Base-by-base conservation (phyloP, 2,329 filamentous ascomycete genomes). In the Colletotrichum destructivum region DNA sequence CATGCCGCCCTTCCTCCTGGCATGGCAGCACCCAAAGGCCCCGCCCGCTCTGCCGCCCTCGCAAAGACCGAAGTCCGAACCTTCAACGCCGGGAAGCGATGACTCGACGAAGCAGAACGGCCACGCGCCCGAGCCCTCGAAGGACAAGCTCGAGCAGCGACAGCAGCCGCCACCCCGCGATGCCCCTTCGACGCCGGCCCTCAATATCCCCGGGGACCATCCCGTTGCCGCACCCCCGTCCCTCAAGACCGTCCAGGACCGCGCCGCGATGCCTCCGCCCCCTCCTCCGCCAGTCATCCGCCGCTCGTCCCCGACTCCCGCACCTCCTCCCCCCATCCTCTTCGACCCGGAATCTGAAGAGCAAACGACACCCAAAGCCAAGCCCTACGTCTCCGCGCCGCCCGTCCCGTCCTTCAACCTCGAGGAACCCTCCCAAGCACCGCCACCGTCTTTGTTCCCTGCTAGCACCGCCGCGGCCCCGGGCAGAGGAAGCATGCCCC, bases 351-450 rank as follows among this genome's bases (percentile, higher is more conserved):
- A 81, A 6, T 80, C 79, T 44, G 80, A 81, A 8, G 81, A 84
- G 57, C 85, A 88, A 67, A 84, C 84, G 0, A 90, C 88, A 0
- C 88, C 89, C 12, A 89, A 86, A 75, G 87, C 88, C 57, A 73
- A 77, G 21, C 77, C 81, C 0, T 69, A 79, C 21, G 62, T 71
- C 7, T 75, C 75, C 16, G 70, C 76, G 38, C 74, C 76, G 13
- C 57, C 78, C 13, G 80, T 89, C 2, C 87, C 88, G 2, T 83
- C 80, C 35, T 83, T 90, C 69, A 82, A 84, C 8, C 84, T 88
- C 12, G 67, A 77, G 74, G 75, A 72, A 35, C 40, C 68, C 40
- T 60, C 72, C 42, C 35, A 73, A 6, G 40, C 38, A 3, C 62
- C 72, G 21, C 56, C 46, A 6, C 51, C 73, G 51, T 61, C 73